A percentile compares a stretch with the other conserved stretches of the same genome.
Conservation (phyloP, 78 protist genomes). For the Salpingoeca rosetta region DNA sequence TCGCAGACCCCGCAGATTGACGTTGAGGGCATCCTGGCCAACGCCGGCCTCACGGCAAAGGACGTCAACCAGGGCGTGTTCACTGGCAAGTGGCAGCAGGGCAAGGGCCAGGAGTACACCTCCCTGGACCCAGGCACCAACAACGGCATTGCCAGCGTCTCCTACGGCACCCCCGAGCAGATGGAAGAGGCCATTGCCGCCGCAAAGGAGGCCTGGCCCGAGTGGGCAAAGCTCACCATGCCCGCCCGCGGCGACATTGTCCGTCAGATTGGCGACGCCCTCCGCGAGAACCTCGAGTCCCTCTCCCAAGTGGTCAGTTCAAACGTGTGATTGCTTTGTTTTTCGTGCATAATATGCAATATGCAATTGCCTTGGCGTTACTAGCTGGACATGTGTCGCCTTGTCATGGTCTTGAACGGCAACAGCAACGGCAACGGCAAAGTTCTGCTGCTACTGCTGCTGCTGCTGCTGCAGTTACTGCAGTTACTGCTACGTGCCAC, state of each 20-base stretch:
- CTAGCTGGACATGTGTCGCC: no score
- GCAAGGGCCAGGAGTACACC: not conserved
- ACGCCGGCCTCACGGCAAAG: not conserved
- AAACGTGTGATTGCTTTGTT: no score
- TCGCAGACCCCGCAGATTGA: not conserved
- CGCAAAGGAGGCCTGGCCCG: not conserved
- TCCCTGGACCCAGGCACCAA: not conserved
- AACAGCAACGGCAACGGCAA: no score
- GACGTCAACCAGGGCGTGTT: not conserved
- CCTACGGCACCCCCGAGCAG: not conserved
- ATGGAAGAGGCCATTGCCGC: not conserved
- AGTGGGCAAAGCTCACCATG: slow-evolving; percentile 32
- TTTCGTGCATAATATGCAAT: no score
- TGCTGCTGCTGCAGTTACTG: no score
- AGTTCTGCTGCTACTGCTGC: no score
- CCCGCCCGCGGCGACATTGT: slow-evolving; percentile 86
- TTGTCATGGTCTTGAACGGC: no score
- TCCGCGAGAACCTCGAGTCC: slow-evolving; percentile 46
- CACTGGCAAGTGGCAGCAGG: slow-evolving; percentile 1
- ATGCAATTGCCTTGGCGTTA: no score
- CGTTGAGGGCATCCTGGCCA: not conserved
- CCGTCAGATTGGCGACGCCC: slow-evolving; percentile 60
- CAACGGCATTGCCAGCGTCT: not conserved
- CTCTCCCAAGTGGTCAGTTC: slow-evolving; percentile 65
- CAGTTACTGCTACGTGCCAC: no score